These are phyloP conservation scores for Plantago ovata DNA, from an alignment of 257 asterid genomes.

Conservation along the genomic window DNA sequence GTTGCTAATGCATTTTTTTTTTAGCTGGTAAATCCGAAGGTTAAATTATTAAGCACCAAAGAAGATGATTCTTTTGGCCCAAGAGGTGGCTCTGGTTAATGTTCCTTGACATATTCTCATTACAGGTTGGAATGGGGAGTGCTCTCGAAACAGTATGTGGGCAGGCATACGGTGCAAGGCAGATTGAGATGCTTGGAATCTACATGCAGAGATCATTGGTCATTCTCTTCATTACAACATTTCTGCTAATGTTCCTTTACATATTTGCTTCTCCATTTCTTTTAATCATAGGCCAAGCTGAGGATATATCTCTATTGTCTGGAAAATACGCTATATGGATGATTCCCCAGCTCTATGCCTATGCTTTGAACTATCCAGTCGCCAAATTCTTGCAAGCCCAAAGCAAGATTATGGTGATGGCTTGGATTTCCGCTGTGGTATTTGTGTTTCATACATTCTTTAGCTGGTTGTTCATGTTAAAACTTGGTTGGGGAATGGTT, in stretches of 20 bases:
- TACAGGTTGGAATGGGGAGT: conserved; percentile 59
- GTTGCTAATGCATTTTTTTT: too few relatives aligned
- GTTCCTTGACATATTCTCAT: too few relatives aligned
- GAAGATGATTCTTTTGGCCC: too few relatives aligned
- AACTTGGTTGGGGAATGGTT: conserved; percentile 34
- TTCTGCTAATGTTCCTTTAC: conserved; percentile 25
- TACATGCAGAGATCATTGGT: conserved; percentile 59
- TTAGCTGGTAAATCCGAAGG: too few relatives aligned
- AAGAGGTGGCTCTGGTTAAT: too few relatives aligned
- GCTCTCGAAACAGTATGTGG: conserved; percentile 52
- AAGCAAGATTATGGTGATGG: conserved; percentile 47
- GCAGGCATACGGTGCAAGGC: conserved; percentile 55
- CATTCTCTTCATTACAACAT: conserved; percentile 28
- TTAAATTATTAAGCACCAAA: too few relatives aligned
- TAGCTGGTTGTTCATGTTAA: conserved; percentile 50
- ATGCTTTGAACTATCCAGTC: conserved; percentile 38
- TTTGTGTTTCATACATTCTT: conserved; percentile 29
- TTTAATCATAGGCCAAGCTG: conserved; percentile 30
- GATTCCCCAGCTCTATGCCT: conserved; percentile 51
- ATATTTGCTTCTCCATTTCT: conserved; percentile 35
- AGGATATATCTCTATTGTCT: conserved; percentile 33
- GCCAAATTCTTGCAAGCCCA: conserved; percentile 39
- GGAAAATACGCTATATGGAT: conserved; percentile 35
- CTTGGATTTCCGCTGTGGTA: conserved; percentile 30
- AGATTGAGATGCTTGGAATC: conserved; percentile 41